Evolutionary conservation across 2,329 filamentous ascomycete species (phyloP), one percentile per base, ranked within the genome.

Genomic region (Elsinoe necatrix): DNA sequence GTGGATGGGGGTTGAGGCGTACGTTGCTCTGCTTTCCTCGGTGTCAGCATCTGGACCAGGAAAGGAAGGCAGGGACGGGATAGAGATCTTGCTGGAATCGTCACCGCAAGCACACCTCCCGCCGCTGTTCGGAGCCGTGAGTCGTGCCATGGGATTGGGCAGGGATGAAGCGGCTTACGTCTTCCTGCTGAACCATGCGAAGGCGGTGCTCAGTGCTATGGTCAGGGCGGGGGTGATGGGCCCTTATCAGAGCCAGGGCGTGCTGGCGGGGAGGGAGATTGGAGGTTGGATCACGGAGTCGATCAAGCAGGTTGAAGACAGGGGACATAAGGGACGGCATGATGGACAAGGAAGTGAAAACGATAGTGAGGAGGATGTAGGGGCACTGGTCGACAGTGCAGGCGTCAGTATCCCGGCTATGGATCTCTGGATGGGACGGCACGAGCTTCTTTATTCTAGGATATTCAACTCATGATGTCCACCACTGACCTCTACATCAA

Each of bases 341-440:
- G 23, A 71, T 79, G 57, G 83, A 85, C 64, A 84, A 80, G 80
- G 63, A 75, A 12, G 80, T 75, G 57, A 68, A 64, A 1, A 5
- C 42, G 34, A 39, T 21, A 23, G 20, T n/a, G 37, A 37, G 25
- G 47, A 41, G 11, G 47, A 55, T 45, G 58, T 16, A n/a, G 57
- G 57, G 18, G 37, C 29, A 23, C 18, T 52, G 2, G 74, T 85
- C 0, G 83, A 86, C 57, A 79, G 84, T 60, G 87, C 87, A 2
- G 86, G 85, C 4, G 86, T 92, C 73, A 83, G 76, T 56, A 83
- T 89, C 60, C 88, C 88, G 1, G 79, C 84, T 1, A 83, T 92
- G 80, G 88, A 93, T 73, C 68, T 93, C 29, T 93, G 88, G 87
- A 78, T 90, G 65, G 88, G 88, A 2, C 78, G 88, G 66, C 88